Evolutionary conservation across 495 filamentous ascomycete genomes (phyloP), one percentile per base, ranked within the genome.

Genomic region (Aspergillus hancockii): DNA sequence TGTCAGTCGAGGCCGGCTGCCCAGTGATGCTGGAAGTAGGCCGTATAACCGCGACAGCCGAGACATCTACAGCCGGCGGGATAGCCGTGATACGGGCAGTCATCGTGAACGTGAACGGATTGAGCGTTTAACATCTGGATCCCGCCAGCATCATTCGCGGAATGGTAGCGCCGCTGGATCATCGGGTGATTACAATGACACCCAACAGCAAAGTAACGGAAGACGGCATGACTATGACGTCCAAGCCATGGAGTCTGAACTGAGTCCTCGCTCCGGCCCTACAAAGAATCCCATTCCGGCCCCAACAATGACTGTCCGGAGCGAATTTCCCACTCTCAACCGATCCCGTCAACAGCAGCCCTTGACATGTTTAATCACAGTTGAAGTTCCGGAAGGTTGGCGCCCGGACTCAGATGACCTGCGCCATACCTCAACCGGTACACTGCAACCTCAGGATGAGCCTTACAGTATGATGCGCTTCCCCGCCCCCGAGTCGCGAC

Each of bases 361-460:
- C 4, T 75, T 99, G 64, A 98, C 94, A 0, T 98, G 95, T 70
- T 76, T 99, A 62, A 83, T 99, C 30, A 97, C 95, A 0, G 85
- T 99, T 34, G 94, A 99, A 74, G 92, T 99, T 5, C 85, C 92
- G 0, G 93, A 95, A 66, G 90, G 85, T 71, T 98, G 92, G 95
- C 84, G 83, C 47, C 89, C 91, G 0, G 88, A 94, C 64, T 85
- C 87, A 7, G 91, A 97, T 49, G 93, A 97, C 61, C 68, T 98
- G 16, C 87, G 89, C 46, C 75, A 78, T 43, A 81, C 83, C 14
- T 85, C 88, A n/a, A 70, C 76, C 30, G 80, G 80, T 28, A 59
- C 74, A 8, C 83, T 85, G 16, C 82, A 83, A 73, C 49, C 79
- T 74, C 65, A 67, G 14, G 79, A 81, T 52, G 76, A 79, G 52